A percentile compares a stretch with the other conserved stretches of the same genome.
phyloP scores from a whole-genome alignment of 345 rosid species.

The Nephelium lappaceum region DNA sequence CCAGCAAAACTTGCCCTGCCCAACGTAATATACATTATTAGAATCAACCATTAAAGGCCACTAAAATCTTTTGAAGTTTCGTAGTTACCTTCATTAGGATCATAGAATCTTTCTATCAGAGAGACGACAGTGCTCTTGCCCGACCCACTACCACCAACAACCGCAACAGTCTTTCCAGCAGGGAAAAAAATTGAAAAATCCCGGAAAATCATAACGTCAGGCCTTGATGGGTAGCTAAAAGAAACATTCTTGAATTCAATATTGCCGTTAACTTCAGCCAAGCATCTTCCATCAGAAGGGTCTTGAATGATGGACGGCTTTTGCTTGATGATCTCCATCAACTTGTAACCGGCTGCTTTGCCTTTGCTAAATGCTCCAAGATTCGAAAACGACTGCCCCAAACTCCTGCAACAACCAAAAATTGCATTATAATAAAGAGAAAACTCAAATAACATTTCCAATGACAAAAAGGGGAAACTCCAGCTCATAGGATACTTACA shows the following conservation, averaged over 20 bases:
- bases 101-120: slow-evolving; percentile 91
- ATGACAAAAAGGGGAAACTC: neutral
- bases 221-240: slow-evolving; percentile 97
- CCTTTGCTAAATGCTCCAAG: slow-evolving; percentile 99
- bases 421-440: neutral
- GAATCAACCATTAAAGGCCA: slow-evolving; percentile 15
- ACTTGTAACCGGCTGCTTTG: slow-evolving; percentile 91
- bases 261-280: slow-evolving; percentile 80
- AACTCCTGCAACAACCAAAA: slow-evolving; percentile 65
- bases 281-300: slow-evolving; percentile 62
- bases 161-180: slow-evolving; percentile 95
- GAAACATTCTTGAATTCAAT: slow-evolving; percentile 92
- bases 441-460: neutral
- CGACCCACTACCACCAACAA: slow-evolving; percentile 98
- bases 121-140: slow-evolving; percentile 99
- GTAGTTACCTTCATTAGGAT: slow-evolving; percentile 79
- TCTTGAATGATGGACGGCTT: slow-evolving; percentile 88
- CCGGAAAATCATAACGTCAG: slow-evolving; percentile 88
- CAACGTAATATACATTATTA: slow-evolving; percentile 26
- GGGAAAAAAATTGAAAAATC: slow-evolving; percentile 90
- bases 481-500: slow-evolving; percentile 51
- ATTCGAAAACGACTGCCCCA: slow-evolving; percentile 98
- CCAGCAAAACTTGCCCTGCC: slow-evolving; percentile 89
- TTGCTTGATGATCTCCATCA: slow-evolving; percentile 96
- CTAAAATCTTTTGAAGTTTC: slow-evolving; percentile 12